Evolutionary conservation across 371 early-diverging fungal genomes (phyloP), one percentile per base, ranked within the genome.

Genomic region (Mortierella sp.): DNA sequence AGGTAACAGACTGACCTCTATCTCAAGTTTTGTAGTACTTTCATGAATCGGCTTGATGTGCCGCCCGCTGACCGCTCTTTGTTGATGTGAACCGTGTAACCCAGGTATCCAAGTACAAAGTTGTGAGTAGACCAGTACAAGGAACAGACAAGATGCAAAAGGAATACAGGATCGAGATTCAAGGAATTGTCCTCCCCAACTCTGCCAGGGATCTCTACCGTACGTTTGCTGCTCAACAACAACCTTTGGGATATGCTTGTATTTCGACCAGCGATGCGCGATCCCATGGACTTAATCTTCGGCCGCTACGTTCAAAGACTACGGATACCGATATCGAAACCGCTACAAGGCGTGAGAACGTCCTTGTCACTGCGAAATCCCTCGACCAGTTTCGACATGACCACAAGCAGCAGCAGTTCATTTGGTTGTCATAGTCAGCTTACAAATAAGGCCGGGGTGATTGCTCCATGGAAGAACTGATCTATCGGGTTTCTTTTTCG

Each of bases 81-180:
- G 40, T 24, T 46, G 28, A 64, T 21, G 19, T 21, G 37, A 11
- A 13, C 14, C 24, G 6, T 28, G 28, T 3, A 28, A 31, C 21
- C 28, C 59, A 86, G 86, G 11, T 82, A 9, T 79, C 86, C 61
- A 86, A 86, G 28, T 79, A 77, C 69, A 79, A 79, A 26, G 28
- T 48, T n/a, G 79, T 86, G 6, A 86, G 75, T 48, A 76, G 67
- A 19, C 77, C 46, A 0, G 67, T 79, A 8, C 79, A 79, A 54
- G 86, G 82, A 2, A 77, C 82, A 14, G 82, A 82, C 19, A 57
- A 26, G 26, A 74, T 86, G 71, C 82, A 77, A 28, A 53, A 31
- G 6, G 82, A 81, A 43, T 81, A 79, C 59, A 78, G 86, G 19
- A 69, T 86, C 2, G 86, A 86, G 28, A 74, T 86, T 14, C 82